These are phyloP conservation scores for Zanthoxylum bungeanum DNA, from an alignment of 345 rosid genomes.

Conservation along the genomic window DNA sequence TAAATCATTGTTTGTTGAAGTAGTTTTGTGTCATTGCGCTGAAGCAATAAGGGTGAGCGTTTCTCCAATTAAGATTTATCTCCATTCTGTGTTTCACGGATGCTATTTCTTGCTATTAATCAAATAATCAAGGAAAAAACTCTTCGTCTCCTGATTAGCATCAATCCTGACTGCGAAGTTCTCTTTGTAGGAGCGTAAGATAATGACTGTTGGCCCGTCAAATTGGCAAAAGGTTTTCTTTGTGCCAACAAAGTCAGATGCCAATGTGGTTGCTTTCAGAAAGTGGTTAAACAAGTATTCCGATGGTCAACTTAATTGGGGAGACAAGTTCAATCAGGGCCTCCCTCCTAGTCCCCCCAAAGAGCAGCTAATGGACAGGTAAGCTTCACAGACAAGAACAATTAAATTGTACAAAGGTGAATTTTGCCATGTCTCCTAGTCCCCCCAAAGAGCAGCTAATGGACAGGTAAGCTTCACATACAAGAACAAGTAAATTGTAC, in stretches of 20 bases:
- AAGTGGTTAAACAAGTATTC: constrained; percentile 72
- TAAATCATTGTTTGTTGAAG: too few relatives aligned
- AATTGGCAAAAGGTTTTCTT: constrained; percentile 85
- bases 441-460: constrained; percentile 70
- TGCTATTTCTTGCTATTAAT: neutral
- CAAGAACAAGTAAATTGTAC: too few relatives aligned
- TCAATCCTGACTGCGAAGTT: too few relatives aligned
- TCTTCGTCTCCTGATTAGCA: too few relatives aligned
- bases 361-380: constrained; percentile 81
- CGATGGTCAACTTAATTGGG: constrained; percentile 66
- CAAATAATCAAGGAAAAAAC: too few relatives aligned
- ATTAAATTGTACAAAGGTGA: too few relatives aligned
- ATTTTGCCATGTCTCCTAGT: too few relatives aligned
- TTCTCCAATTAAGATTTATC: neutral
- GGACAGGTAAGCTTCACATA: constrained; percentile 60
- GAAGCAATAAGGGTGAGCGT: too few relatives aligned
- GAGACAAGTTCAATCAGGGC: constrained; percentile 52
- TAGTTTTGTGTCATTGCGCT: too few relatives aligned
- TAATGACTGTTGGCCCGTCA: constrained; percentile 53
- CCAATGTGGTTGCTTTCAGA: constrained; percentile 65
- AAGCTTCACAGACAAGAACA: too few relatives aligned
- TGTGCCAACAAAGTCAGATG: constrained; percentile 75
- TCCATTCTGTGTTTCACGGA: neutral
- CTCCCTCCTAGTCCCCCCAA: constrained; percentile 70
- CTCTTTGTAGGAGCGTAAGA: constrained; percentile 59